phyloP scores from a whole-genome alignment of 2,329 filamentous ascomycete species.

The Chrysoporthe deuterocubensis region DNA sequence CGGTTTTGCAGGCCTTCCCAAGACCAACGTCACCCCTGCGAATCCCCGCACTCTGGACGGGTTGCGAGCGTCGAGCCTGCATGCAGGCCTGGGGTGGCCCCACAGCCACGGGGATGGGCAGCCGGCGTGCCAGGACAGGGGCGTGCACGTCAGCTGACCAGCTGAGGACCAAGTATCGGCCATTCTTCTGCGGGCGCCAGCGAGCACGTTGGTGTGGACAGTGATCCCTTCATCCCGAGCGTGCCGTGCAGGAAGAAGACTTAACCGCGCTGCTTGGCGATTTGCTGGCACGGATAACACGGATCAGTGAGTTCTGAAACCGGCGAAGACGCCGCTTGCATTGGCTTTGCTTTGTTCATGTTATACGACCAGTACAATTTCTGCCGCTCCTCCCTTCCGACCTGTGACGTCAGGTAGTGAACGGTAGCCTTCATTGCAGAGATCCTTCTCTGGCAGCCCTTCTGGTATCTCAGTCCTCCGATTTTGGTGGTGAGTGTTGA shows the following conservation, averaged over 20 bases:
- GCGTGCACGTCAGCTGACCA: not conserved
- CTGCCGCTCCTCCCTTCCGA: not conserved
- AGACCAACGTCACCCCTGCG: not conserved
- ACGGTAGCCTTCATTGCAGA: too few species aligned
- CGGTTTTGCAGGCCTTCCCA: not conserved
- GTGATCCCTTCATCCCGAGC: not conserved
- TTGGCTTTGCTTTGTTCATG: not conserved
- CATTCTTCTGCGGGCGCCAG: not conserved
- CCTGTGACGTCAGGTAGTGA: not conserved
- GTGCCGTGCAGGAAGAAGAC: slow-evolving; percentile 8
- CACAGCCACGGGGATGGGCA: not conserved
- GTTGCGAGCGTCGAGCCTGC: not conserved
- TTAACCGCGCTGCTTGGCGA: slow-evolving; percentile 5
- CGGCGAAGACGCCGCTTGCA: too few species aligned
- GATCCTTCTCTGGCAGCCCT: not conserved
- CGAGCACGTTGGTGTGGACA: not conserved
- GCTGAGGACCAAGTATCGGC: not conserved
- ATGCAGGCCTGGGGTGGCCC: not conserved
- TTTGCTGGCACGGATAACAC: not conserved
- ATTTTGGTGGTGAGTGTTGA: not conserved
- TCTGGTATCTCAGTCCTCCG: not conserved
- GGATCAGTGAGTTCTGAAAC: not conserved
- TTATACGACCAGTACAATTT: not conserved
- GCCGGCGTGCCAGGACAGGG: not conserved
- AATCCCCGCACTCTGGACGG: not conserved